phyloP scores from a whole-genome alignment of 2,329 filamentous ascomycete species.

The Scorias spongiosa region DNA sequence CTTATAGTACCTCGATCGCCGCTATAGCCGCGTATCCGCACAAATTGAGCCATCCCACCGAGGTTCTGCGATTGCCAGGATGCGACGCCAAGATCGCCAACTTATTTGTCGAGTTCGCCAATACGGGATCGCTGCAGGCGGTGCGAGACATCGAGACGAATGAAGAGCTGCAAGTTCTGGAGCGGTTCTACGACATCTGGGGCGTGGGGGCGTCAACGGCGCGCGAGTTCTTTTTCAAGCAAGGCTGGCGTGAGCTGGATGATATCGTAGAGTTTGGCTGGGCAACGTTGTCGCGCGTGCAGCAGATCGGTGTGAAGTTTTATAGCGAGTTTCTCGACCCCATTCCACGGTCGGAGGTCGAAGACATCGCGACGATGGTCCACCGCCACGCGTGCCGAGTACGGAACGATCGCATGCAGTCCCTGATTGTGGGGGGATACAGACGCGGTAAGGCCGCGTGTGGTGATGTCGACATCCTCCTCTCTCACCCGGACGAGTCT shows the following conservation, averaged over 20 bases:
- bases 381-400: constrained; percentile 51
- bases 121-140: constrained; percentile 45
- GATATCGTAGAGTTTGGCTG: constrained; percentile 77
- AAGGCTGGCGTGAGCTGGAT: constrained; percentile 68
- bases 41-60: constrained; percentile 29
- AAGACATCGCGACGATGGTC: constrained; percentile 49
- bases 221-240: constrained; percentile 60
- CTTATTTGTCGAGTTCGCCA: constrained; percentile 62
- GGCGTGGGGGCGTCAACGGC: constrained; percentile 78
- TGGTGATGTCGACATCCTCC: constrained; percentile 74
- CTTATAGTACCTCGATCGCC: constrained; percentile 79
- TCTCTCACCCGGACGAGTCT: constrained; percentile 60
- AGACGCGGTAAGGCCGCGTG: constrained; percentile 57
- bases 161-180: constrained; percentile 46
- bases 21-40: constrained; percentile 67
- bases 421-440: constrained; percentile 63
- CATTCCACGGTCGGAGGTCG: constrained; percentile 60
- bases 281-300: constrained; percentile 56
- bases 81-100: constrained; percentile 67
- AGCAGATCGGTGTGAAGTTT: constrained; percentile 89
- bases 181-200: constrained; percentile 72
- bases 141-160: constrained; percentile 50
- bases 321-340: constrained; percentile 68
- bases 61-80: constrained; percentile 48
- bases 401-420: constrained; percentile 38